Evolutionary conservation across 1,139 yeast species (phyloP), one percentile per base, ranked within the genome.

Genomic region (Blastobotrys buckinghamii): DNA sequence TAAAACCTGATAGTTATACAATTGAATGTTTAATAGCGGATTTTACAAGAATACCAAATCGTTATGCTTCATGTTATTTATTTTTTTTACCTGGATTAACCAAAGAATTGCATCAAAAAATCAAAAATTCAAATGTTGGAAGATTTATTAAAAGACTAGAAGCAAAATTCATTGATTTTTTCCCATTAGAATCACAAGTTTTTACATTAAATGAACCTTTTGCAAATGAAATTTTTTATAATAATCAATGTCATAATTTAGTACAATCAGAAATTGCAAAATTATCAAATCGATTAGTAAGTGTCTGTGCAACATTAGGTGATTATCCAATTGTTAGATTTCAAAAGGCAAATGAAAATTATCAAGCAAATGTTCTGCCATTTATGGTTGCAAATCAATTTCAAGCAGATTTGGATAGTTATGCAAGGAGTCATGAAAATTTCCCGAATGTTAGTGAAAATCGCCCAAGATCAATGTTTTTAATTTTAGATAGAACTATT

Each of bases 311-410:
- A 3, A 64, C 85, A 9, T 79, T 94, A 1, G 95, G 95, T 13
- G 97, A 90, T 62, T 86, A 84, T 59, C 98, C 98, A 1, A 77
- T 84, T 42, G 79, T 92, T 32, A 74, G 98, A 54, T 88, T 80
- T 66, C 81, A 79, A 62, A 56, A 54, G 36, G 55, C 63, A 2
- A 53, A 55, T 2, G 41, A 48, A 17, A 51, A 45, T 17, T 56
- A 55, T 39, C 74, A 73, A 32, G 87, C 95, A 0, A 73, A 84
- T 5, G 68, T 79, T 32, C 69, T 89, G 20, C 85, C 96, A 1
- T 81, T 77, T 59, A 72, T 84, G 66, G 74, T 92, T 44, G 97
- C 97, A 0, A 72, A 72, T 38, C 80, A 76, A 51, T 80, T 90
- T 51, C 96, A 89, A 63, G 62, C 69, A 3, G 82, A 79, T 51